Conservation (phyloP, 106 monocot genomes). For the Chionographis japonica region DNA sequence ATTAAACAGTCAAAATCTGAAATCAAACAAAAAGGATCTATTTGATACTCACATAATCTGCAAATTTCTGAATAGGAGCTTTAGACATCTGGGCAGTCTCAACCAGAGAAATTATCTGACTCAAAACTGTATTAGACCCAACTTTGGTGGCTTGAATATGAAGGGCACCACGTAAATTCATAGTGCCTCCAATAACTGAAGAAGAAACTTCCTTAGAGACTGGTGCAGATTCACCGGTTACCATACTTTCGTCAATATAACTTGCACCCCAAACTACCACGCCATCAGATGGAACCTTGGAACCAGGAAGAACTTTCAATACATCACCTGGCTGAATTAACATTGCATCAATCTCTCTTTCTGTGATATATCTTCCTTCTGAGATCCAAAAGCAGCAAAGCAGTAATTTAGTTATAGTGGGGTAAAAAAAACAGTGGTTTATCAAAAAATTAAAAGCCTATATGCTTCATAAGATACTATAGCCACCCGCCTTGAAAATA, state of each 20-base stretch:
- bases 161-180: slow-evolving; percentile 85
- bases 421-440: too few relatives aligned
- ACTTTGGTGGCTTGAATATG: slow-evolving; percentile 79
- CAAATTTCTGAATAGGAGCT: slow-evolving; percentile 97
- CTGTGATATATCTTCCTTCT: slow-evolving; percentile 64
- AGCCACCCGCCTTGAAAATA: too few relatives aligned
- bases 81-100: slow-evolving; percentile 99
- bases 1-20: too few relatives aligned
- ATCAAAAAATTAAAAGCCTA: too few relatives aligned
- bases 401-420: background rate
- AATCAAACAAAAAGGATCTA: background rate
- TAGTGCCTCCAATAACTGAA: slow-evolving; percentile 86
- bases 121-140: slow-evolving; percentile 74
- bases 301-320: slow-evolving; percentile 89
- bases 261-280: slow-evolving; percentile 83
- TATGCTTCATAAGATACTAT: too few relatives aligned
- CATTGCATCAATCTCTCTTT: slow-evolving; percentile 89
- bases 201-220: slow-evolving; percentile 63
- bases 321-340: slow-evolving; percentile 85
- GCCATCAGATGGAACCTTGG: slow-evolving; percentile 85
- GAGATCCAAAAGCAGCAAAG: slow-evolving; percentile 12
- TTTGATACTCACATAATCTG: slow-evolving; percentile 73
- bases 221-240: slow-evolving; percentile 88
- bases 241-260: slow-evolving; percentile 94
- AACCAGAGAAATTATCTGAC: slow-evolving; percentile 92